These are phyloP conservation scores for Samsoniella hepiali DNA, from an alignment of 2,329 filamentous ascomycete species.

Conservation along the genomic window DNA sequence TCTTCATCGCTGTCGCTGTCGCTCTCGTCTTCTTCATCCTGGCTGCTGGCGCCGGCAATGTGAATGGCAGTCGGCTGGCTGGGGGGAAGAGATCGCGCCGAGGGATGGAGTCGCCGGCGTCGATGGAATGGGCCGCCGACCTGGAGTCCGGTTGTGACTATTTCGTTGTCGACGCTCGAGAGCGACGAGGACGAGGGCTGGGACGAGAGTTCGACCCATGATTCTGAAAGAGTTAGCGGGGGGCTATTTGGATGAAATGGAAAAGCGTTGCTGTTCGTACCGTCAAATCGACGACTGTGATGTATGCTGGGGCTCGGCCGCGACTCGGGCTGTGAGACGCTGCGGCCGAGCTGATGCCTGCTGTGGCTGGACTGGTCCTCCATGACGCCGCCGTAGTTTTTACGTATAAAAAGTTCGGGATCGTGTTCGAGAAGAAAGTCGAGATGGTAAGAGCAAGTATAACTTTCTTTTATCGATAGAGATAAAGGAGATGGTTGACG, in stretches of 20 bases:
- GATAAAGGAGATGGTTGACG: not conserved
- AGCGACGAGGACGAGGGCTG: constrained; percentile 91
- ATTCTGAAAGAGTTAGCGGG: constrained; percentile 58
- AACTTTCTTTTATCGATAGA: constrained; percentile 12
- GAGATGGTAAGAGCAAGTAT: not conserved
- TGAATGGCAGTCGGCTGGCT: constrained; percentile 41
- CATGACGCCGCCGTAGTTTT: constrained; percentile 24
- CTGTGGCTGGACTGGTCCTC: constrained; percentile 28
- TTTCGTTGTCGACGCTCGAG: constrained; percentile 81
- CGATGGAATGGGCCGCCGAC: constrained; percentile 65
- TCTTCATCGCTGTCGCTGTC: constrained; percentile 77
- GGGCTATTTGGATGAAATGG: constrained; percentile 9
- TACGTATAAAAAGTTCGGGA: not conserved
- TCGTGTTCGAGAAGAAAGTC: constrained; percentile 13
- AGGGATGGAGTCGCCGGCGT: constrained; percentile 49
- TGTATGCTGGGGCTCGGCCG: constrained; percentile 32
- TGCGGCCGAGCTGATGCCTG: constrained; percentile 26
- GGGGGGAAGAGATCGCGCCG: constrained; percentile 33
- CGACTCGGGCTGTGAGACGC: constrained; percentile 26
- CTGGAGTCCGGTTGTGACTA: constrained; percentile 82
- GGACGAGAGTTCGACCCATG: constrained; percentile 92
- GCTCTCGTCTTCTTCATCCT: constrained; percentile 92
- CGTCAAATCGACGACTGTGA: constrained; percentile 36
- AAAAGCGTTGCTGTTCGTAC: constrained; percentile 30
- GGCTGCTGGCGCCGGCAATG: constrained; percentile 61